Conservation (phyloP, 306 rosid genomes). For the Luffa acutangula region DNA sequence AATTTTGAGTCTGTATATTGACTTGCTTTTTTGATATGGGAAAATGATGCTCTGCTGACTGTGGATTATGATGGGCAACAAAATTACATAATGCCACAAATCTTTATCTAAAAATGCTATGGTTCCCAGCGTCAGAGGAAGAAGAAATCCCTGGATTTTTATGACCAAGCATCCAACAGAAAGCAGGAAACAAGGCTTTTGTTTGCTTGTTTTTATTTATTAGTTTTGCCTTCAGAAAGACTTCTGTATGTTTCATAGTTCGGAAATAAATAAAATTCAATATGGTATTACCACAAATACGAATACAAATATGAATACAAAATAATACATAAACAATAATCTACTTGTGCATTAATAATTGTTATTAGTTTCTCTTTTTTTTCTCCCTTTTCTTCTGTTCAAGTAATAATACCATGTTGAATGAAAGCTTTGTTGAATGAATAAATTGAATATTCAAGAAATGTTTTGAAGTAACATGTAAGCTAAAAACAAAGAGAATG, state of each 20-base stretch:
- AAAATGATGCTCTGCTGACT: background rate
- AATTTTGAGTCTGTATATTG: background rate
- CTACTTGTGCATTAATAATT: background rate
- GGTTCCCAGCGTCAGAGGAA: background rate
- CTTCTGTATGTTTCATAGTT: background rate
- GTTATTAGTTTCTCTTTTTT: background rate
- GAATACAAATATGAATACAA: background rate
- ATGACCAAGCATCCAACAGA: background rate
- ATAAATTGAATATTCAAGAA: background rate
- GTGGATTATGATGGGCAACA: background rate
- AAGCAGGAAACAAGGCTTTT: background rate
- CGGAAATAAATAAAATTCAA: background rate
- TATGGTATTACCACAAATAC: background rate
- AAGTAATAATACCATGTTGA: background rate
- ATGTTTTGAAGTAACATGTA: background rate
- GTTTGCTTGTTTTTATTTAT: background rate
- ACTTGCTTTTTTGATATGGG: background rate
- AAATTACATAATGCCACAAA: background rate
- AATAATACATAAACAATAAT: background rate
- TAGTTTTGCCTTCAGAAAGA: background rate
- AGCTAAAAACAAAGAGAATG: background rate
- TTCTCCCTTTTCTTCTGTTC: background rate
- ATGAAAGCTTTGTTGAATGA: background rate
- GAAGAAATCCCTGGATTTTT: background rate
- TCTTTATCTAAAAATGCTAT: background rate